Base-by-base conservation (phyloP, 495 filamentous ascomycete genomes). In the Xylaria castorea region DNA sequence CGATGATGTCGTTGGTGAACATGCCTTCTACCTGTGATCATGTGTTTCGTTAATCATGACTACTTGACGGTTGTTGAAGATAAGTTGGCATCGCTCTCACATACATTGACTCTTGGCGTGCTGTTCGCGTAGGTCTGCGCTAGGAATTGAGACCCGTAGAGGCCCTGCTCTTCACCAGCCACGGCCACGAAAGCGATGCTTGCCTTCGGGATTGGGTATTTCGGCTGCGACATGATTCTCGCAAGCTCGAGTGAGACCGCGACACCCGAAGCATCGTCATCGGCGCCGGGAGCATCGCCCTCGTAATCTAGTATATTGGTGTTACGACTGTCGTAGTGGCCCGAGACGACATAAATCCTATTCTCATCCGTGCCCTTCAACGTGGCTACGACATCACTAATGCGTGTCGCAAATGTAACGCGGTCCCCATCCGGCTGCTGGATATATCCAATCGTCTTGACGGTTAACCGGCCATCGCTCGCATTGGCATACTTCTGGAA, bases 1-100 rank as follows among this genome's bases (percentile, higher is more conserved):
- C 86, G 18, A 87, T 81, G 73, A 87, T 87, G 80, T 88, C 86
- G 78, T 84, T 84, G 61, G 82, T 88, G 64, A 85, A 83, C 81
- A 85, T 87, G 9, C 79, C 86, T 77, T 85, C 84, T 3, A 88
- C 86, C 74, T 87, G 82, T 53, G 32, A 38, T 22, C n/a, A 22
- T 30, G 11, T 6, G 16, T 11, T 20, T 30, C 1, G 55, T 38
- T 38, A 38, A 3, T n/a, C 6, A n/a, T 14, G 46, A 63, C 6
- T 8, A 30, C 7, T 5, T 66, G 66, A 25, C 62, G 71, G 18
- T 22, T 11, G 2, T 61, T 20, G 8, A 9, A 27, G 11, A 38
- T n/a, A 48, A 3, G 34, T 36, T 12, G 32, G 18, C 8, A 61
- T 61, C n/a, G 32, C 3, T 18, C 11, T 22, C 20, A 73, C 75